Base-by-base conservation (phyloP, 176 grass and related monocot genomes). In the Dendrocalamus sinicus region DNA sequence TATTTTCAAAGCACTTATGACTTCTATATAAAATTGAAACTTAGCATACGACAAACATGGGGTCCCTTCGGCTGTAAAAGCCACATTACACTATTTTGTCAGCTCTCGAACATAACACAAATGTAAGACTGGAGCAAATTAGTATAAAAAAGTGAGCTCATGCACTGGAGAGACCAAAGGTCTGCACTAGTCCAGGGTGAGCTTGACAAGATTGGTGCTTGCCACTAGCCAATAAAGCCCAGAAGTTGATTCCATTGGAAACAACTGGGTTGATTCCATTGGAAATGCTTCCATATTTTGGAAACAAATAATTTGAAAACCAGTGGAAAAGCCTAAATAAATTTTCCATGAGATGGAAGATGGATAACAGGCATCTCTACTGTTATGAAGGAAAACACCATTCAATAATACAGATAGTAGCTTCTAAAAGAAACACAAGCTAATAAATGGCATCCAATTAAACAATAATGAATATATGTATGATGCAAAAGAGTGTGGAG, bases 381-480 rank as follows among this genome's bases (percentile, higher is more conserved):
- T 16, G 24, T 44, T 79, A 78, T 65, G 43, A 73, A 87, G 16
- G 44, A 75, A 67, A 48, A 55, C 8, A 71, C 1, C 57, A 37
- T 63, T 32, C 5, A 10, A 19, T 19, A 52, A 65, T 54, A 70
- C 26, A 54, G 37, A 65, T 6, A 46, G 14, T 79, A 45, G 46
- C 8, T 50, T 58, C 30, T 63, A 51, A 78, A 73, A 55, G 22
- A 58, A 72, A 48, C 2, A 20, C 6, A 71, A 46, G 11, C 5
- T 16, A 61, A 68, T 58, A 20, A 83, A 63, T 78, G 9, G 16
- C 16, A 54, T 72, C 43, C 51, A 28, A 17, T 57, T 75, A 60
- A 60, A 46, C 43, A 77, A 75, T 71, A 10, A 67, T 57, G n/a
- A 85, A 51, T 83, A 60, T 77, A 77, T 39, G 50, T 65, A 54